phyloP scores from a whole-genome alignment of 169 alveolate genomes.

The Plasmodium gallinaceum region DNA sequence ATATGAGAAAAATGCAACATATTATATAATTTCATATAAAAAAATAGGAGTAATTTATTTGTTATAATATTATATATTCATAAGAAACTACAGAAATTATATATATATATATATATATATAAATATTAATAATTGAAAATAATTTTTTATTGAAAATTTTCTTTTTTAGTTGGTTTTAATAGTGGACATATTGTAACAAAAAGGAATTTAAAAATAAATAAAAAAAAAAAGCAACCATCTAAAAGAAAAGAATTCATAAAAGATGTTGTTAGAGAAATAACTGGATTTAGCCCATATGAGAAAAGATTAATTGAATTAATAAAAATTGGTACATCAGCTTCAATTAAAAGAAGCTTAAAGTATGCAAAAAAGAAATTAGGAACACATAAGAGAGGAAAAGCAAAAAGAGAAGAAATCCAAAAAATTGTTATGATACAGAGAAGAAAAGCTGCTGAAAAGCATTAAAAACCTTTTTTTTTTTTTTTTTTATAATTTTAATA shows the following conservation, averaged over 20 bases:
- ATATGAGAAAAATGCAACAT: too few relatives aligned
- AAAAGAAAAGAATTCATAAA: conserved; percentile 93
- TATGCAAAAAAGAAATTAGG: conserved; percentile 99
- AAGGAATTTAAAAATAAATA: conserved; percentile 80
- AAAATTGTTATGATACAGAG: conserved; percentile 93
- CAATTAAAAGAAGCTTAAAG: conserved; percentile 98
- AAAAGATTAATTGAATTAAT: conserved; percentile 97
- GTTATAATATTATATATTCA: too few relatives aligned
- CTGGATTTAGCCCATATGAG: conserved; percentile 99
- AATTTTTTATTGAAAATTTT: background rate
- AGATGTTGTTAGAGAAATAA: conserved; percentile 96
- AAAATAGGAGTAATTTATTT: too few relatives aligned
- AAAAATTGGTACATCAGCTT: conserved; percentile 97
- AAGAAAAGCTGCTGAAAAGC: conserved; percentile 85
- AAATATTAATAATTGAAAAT: background rate
- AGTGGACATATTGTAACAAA: conserved; percentile 90
- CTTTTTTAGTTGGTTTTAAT: conserved; percentile 86
- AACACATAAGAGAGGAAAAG: conserved; percentile 98
- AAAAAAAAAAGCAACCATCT: conserved; percentile 92
- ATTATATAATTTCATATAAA: too few relatives aligned
- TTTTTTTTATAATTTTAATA: background rate
- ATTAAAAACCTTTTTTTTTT: conserved; percentile 11
- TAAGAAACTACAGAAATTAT: background rate
- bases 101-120: conserved; percentile 10
- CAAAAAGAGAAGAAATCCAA: conserved; percentile 95